Evolutionary conservation across 2,329 filamentous ascomycete genomes (phyloP).

Genomic region (Aureobasidium sp.): DNA sequence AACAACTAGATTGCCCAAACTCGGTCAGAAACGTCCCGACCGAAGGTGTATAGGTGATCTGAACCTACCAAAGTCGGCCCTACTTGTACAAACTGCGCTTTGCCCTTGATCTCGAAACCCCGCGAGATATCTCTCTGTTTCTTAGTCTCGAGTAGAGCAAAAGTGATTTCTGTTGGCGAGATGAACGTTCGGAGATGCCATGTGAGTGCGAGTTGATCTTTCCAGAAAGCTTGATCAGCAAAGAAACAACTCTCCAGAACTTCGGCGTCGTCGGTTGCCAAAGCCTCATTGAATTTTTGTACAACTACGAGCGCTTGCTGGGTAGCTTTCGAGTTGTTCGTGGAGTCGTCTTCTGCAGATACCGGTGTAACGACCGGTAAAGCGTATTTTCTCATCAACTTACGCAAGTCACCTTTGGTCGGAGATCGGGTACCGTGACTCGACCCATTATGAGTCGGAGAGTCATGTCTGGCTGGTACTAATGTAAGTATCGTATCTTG

Average conservation of each 20-base stretch:
- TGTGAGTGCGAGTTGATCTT: slow-evolving; percentile 3
- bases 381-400: not conserved
- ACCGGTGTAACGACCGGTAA: not conserved
- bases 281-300: not conserved
- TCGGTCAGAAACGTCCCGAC: too few relatives aligned
- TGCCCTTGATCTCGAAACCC: not conserved
- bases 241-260: not conserved
- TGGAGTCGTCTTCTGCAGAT: not conserved
- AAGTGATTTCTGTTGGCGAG: not conserved
- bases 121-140: not conserved
- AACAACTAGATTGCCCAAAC: not conserved
- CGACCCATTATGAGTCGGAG: not conserved
- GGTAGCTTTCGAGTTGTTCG: not conserved
- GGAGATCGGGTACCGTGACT: not conserved
- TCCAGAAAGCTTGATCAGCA: slow-evolving; percentile 5
- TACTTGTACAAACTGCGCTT: not conserved
- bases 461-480: too few relatives aligned
- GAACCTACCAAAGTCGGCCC: not conserved
- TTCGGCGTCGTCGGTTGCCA: not conserved
- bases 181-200: slow-evolving; percentile 8
- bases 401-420: not conserved
- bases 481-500: too few relatives aligned
- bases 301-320: not conserved
- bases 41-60: too few relatives aligned
- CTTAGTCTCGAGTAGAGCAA: not conserved